Evolutionary conservation across 345 rosid genomes (phyloP).

Genomic region (Heritiera littoralis): DNA sequence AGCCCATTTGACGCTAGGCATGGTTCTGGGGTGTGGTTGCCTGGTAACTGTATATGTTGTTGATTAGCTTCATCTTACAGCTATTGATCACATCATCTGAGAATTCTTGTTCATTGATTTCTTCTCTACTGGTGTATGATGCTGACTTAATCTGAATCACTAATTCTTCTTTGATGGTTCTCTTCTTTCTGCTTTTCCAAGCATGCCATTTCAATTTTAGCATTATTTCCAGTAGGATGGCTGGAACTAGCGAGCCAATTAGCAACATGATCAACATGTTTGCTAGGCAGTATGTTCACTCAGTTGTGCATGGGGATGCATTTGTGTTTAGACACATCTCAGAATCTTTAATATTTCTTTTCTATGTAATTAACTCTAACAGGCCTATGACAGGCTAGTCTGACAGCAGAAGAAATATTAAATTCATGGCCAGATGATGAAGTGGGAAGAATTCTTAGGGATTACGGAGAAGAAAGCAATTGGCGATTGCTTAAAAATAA

Average conservation of each 20-base stretch:
- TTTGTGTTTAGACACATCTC: conserved; percentile 12
- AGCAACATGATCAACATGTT: neutral
- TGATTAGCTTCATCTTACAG: neutral
- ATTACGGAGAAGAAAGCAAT: conserved; percentile 88
- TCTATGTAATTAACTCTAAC: conserved; percentile 33
- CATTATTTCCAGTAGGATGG: neutral
- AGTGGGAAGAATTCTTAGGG: conserved; percentile 70
- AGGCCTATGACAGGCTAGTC: conserved; percentile 58
- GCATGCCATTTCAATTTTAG: neutral
- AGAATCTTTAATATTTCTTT: conserved; percentile 17
- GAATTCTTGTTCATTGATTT: neutral
- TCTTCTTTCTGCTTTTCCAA: neutral
- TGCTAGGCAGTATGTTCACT: neutral
- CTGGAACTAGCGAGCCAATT: neutral
- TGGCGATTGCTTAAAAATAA: conserved; percentile 68
- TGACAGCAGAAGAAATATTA: conserved; percentile 81
- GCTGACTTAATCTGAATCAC: neutral
- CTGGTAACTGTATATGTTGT: neutral
- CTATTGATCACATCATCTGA: neutral
- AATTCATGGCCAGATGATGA: conserved; percentile 86
- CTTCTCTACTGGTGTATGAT: neutral
- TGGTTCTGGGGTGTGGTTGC: neutral
- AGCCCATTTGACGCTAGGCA: neutral
- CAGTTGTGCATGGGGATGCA: neutral
- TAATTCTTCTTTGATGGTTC: neutral